These are phyloP conservation scores for Aspergillus taichungensis DNA, from an alignment of 495 filamentous ascomycete genomes.

Conservation along the genomic window DNA sequence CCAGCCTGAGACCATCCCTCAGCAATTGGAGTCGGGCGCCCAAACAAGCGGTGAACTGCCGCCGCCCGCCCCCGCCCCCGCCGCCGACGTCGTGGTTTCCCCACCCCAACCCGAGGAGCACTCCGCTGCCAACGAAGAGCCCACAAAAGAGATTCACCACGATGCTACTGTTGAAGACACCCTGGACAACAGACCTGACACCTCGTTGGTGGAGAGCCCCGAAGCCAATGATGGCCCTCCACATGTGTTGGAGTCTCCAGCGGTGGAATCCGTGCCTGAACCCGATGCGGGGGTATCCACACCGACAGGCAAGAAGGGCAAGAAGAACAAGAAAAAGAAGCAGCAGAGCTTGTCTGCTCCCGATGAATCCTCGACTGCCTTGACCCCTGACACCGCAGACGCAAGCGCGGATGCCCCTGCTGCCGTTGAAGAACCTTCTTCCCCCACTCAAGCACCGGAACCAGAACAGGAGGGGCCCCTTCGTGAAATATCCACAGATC, in stretches of 20 bases:
- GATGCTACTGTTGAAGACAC: slow-evolving; percentile 7
- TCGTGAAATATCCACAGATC: no score
- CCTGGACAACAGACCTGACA: slow-evolving; percentile 6
- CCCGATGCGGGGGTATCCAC: slow-evolving; percentile 6
- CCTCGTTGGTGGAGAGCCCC: slow-evolving; percentile 12
- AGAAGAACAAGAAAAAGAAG: slow-evolving; percentile 27
- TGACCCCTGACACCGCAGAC: not conserved
- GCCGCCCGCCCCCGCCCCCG: no score
- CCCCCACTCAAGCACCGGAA: no score
- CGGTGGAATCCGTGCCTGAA: slow-evolving; percentile 5
- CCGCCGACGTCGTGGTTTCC: not conserved
- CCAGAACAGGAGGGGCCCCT: no score
- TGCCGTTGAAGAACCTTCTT: no score
- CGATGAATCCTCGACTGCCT: not conserved
- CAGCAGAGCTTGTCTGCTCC: slow-evolving; percentile 6
- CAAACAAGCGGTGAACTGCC: slow-evolving; percentile 17
- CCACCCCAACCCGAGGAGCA: not conserved
- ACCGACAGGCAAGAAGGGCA: slow-evolving; percentile 21
- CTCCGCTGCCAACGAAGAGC: slow-evolving; percentile 4
- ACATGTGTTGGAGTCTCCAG: slow-evolving; percentile 13
- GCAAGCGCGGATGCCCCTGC: not conserved
- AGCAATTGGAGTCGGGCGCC: slow-evolving; percentile 2
- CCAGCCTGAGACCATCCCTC: slow-evolving; percentile 12
- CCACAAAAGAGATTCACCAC: slow-evolving; percentile 7
- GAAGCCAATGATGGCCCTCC: slow-evolving; percentile 15